Conservation (phyloP, 305 asterid species). For the Fraxinus velutina region DNA sequence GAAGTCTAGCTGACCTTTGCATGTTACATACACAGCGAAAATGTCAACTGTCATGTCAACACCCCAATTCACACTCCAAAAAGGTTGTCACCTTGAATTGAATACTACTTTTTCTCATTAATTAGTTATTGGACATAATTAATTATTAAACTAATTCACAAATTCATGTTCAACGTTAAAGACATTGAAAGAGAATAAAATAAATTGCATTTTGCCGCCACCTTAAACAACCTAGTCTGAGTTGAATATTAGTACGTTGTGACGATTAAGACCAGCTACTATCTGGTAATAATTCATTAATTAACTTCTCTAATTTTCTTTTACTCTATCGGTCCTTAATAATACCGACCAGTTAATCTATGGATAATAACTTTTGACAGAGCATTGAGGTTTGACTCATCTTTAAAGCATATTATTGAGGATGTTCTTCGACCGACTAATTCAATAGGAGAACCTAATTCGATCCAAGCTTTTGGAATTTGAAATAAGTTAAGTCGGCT, state of each 20-base stretch:
- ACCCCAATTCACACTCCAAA: background rate
- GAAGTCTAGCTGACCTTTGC: slow-evolving; percentile 19
- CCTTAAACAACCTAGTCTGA: background rate
- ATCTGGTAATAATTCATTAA: background rate
- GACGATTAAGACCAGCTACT: background rate
- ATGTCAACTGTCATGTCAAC: slow-evolving; percentile 11
- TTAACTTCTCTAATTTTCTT: background rate
- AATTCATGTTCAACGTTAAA: background rate
- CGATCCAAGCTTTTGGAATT: background rate
- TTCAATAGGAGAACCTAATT: background rate
- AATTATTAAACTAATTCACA: background rate
- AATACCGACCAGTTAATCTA: background rate
- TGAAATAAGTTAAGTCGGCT: background rate
- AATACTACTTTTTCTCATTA: slow-evolving; percentile 16
- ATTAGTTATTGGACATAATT: background rate
- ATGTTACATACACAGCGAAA: slow-evolving; percentile 31
- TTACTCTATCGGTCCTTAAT: background rate
- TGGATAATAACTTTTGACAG: background rate
- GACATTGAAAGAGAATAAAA: slow-evolving; percentile 1
- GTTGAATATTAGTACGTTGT: background rate
- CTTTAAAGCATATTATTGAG: background rate
- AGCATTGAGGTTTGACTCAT: background rate
- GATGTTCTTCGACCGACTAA: background rate
- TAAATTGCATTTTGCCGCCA: slow-evolving; percentile 14
- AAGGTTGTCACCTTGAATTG: slow-evolving; percentile 34